Percentiles rank a stretch among this genome's conserved stretches.
phyloP scores from a whole-genome alignment of 2,329 filamentous ascomycete species.

The Neonectria punicea region DNA sequence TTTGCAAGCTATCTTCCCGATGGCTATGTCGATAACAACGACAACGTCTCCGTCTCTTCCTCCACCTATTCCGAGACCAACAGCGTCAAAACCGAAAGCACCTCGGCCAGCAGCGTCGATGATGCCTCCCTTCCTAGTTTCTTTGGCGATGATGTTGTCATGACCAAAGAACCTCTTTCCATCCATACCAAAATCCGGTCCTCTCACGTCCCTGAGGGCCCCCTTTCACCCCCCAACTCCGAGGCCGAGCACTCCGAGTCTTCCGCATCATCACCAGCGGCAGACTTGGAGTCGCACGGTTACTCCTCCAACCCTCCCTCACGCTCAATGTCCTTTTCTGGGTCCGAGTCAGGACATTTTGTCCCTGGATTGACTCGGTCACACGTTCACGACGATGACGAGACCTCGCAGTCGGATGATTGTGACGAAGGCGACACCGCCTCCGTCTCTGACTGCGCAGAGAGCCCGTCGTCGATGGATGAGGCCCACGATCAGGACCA shows the following conservation, averaged over 20 bases:
- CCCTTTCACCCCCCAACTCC: conserved; percentile 58
- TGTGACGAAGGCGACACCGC: conserved; percentile 54
- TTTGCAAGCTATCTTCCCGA: conserved; percentile 68
- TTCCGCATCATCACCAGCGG: conserved; percentile 50
- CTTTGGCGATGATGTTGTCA: conserved; percentile 55
- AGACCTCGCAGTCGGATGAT: conserved; percentile 58
- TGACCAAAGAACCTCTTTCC: conserved; percentile 58
- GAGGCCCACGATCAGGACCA: conserved; percentile 45
- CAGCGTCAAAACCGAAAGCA: conserved; percentile 51
- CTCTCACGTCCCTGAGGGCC: conserved; percentile 36
- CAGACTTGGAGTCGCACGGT: conserved; percentile 45
- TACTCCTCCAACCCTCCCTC: conserved; percentile 54
- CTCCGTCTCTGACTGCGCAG: conserved; percentile 58
- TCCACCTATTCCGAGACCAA: conserved; percentile 54
- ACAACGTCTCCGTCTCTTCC: conserved; percentile 45
- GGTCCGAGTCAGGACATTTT: conserved; percentile 58
- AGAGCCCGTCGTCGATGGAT: conserved; percentile 50
- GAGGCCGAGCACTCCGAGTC: conserved; percentile 61
- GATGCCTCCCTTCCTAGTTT: conserved; percentile 51
- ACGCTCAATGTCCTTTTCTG: conserved; percentile 63
- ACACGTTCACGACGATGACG: conserved; percentile 52
- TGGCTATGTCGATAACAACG: conserved; percentile 57
- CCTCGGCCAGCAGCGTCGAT: conserved; percentile 53
- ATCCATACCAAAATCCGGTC: conserved; percentile 41
- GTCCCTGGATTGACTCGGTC: conserved; percentile 45